These are phyloP conservation scores for Dionaea muscipula DNA, from an alignment of 179 eudicot genomes.

Conservation along the genomic window DNA sequence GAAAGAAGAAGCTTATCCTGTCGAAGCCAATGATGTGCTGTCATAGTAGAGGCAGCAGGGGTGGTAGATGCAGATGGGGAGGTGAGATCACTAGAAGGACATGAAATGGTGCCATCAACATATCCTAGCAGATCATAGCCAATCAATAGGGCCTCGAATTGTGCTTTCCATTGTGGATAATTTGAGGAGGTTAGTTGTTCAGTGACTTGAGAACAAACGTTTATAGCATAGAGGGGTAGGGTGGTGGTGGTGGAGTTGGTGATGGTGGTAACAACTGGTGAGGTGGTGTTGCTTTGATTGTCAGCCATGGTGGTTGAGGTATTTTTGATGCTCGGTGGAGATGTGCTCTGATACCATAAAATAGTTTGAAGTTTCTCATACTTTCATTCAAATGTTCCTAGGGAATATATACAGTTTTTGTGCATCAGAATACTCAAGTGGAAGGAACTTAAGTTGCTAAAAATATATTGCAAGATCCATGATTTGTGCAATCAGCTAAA, in stretches of 20 bases:
- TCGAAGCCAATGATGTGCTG: background rate
- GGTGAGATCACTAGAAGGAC: background rate
- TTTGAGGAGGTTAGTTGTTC: background rate
- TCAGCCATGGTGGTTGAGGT: no score
- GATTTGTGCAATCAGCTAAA: no score
- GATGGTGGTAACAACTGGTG: background rate
- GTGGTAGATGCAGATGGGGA: no score
- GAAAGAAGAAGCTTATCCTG: background rate
- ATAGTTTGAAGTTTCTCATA: no score
- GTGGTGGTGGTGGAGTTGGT: background rate
- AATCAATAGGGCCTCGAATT: background rate
- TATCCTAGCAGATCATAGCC: background rate
- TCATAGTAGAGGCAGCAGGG: background rate
- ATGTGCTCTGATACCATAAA: no score
- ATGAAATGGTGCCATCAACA: background rate
- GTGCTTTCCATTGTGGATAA: background rate
- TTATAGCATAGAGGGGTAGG: background rate
- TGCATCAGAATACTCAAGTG: no score
- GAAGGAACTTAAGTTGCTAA: no score
- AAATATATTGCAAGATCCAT: no score
- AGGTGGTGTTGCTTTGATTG: no score
- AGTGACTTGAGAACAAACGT: background rate
- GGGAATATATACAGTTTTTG: no score
- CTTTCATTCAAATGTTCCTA: no score
- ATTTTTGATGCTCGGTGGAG: no score